Conservation (phyloP, 2,329 filamentous ascomycete species). For the Xylariaceae sp. region DNA sequence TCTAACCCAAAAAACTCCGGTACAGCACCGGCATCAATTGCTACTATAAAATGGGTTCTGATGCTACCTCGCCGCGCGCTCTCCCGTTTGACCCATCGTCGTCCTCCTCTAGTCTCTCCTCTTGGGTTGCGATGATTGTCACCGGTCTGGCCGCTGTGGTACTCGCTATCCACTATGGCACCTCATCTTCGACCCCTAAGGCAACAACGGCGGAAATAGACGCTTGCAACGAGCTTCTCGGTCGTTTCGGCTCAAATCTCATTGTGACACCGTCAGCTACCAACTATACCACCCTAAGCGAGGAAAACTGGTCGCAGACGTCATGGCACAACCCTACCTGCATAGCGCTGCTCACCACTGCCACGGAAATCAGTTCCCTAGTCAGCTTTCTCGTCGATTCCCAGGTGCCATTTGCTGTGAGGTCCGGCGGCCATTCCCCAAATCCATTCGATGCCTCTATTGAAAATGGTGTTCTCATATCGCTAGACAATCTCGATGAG, state of each 20-base stretch:
- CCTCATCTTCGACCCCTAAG: background rate
- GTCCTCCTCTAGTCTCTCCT: background rate
- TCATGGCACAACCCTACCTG: constrained; percentile 1
- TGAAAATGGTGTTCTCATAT: constrained; percentile 8
- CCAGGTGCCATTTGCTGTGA: constrained; percentile 5
- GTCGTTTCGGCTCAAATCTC: background rate
- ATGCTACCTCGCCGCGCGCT: background rate
- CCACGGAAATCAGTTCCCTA: background rate
- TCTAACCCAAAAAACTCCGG: no score
- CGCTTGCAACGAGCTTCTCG: background rate
- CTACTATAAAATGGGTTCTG: no score
- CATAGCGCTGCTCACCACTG: background rate
- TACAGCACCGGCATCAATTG: no score
- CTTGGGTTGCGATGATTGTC: background rate
- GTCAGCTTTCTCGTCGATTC: background rate
- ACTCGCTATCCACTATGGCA: background rate
- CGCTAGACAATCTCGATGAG: constrained; percentile 1
- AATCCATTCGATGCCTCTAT: constrained; percentile 5
- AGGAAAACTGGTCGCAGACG: background rate
- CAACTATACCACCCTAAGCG: background rate
- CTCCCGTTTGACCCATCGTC: background rate
- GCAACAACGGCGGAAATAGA: no score
- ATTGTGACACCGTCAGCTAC: background rate
- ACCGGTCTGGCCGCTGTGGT: background rate
- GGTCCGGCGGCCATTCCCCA: constrained; percentile 7